A percentile compares a stretch with the other conserved stretches of the same genome.
These are phyloP conservation scores for Marasmius sp. DNA, from an alignment of 1,284 basidiomycete species.

Conservation along the genomic window DNA sequence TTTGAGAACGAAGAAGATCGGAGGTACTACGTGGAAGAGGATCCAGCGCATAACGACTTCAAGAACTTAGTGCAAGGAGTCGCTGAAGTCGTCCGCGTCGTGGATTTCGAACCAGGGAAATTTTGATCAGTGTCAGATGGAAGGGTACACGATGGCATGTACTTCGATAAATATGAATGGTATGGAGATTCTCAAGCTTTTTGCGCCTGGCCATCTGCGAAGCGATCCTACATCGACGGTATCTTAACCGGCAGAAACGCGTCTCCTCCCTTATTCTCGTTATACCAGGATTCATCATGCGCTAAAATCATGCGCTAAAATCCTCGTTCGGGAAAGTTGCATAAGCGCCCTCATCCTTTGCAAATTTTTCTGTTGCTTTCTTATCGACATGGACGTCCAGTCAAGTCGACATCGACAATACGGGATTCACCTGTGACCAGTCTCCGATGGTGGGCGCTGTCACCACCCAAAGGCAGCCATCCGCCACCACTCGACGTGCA, in stretches of 20 bases:
- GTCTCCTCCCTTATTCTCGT: constrained; percentile 37
- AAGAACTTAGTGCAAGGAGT: background rate
- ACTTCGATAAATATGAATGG: no score
- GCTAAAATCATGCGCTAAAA: constrained; percentile 53
- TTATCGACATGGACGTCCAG: constrained; percentile 36
- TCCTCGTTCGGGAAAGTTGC: constrained; percentile 37
- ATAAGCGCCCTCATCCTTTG: constrained; percentile 37
- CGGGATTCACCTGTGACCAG: constrained; percentile 44
- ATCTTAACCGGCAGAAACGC: constrained; percentile 6
- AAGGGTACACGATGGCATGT: no score
- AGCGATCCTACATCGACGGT: background rate
- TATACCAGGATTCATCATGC: constrained; percentile 54
- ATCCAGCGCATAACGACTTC: background rate
- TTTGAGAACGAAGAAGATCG: background rate
- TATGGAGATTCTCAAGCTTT: no score
- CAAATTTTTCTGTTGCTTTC: constrained; percentile 42
- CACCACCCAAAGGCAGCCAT: constrained; percentile 58
- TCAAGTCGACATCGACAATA: constrained; percentile 34
- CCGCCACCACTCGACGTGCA: constrained; percentile 54
- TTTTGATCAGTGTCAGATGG: background rate
- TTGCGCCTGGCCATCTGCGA: no score
- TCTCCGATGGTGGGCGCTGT: constrained; percentile 54
- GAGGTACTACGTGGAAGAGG: background rate
- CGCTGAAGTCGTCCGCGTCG: background rate
- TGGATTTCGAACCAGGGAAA: background rate